Percentiles rank a stretch among this genome's conserved stretches.
These are phyloP conservation scores for Penstemon barbatus DNA, from an alignment of 257 asterid species.

Conservation along the genomic window DNA sequence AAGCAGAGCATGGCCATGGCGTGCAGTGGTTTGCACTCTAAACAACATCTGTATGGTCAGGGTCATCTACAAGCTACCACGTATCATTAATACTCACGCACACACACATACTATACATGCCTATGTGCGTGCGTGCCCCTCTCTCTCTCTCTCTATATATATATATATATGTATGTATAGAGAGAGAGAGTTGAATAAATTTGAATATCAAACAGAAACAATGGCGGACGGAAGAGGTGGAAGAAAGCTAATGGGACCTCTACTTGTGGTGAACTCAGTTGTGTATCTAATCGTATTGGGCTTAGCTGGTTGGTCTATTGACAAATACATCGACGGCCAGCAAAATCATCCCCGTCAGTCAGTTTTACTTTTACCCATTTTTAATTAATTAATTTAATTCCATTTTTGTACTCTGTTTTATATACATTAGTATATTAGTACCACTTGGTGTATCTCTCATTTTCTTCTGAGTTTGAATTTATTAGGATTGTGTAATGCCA, in stretches of 20 bases:
- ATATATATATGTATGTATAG: background rate
- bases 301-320: constrained; percentile 73
- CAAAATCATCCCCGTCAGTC: constrained; percentile 70
- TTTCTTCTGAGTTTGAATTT: too few relatives aligned
- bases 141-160: too few relatives aligned
- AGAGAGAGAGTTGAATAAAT: background rate
- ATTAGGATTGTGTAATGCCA: too few relatives aligned
- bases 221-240: constrained; percentile 65
- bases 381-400: background rate
- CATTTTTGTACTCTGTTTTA: background rate
- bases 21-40: background rate
- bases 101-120: background rate
- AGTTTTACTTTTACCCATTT: too few relatives aligned
- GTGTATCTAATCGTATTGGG: constrained; percentile 57
- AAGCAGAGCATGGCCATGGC: background rate
- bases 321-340: constrained; percentile 83
- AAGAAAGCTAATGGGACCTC: constrained; percentile 58
- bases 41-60: constrained; percentile 28
- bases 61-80: constrained; percentile 32
- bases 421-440: too few relatives aligned
- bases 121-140: background rate
- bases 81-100: constrained; percentile 6
- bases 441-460: too few relatives aligned
- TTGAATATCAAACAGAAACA: background rate
- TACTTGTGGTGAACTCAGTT: constrained; percentile 62